Conservation (phyloP, 2,329 filamentous ascomycete genomes). For the Macrophomina tecta region DNA sequence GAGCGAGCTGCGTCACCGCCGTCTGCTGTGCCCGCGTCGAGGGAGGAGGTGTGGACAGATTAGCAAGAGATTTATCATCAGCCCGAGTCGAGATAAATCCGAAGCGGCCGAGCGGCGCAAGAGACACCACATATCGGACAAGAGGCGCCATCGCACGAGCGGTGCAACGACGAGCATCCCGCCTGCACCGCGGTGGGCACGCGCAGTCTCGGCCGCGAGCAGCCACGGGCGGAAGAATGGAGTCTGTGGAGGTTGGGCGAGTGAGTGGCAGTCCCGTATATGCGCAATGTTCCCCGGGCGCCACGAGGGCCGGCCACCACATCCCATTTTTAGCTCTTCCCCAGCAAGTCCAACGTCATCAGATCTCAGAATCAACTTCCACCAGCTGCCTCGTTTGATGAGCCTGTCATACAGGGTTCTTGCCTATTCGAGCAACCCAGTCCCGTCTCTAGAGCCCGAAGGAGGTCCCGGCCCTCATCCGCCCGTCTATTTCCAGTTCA, state of each 20-base stretch:
- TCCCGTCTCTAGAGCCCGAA: background rate
- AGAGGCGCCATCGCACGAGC: too few relatives aligned
- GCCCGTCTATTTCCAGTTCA: background rate
- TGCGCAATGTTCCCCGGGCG: background rate
- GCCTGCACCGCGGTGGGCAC: too few relatives aligned
- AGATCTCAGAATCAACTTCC: background rate
- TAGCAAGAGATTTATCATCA: background rate
- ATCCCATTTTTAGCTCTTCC: slow-evolving; percentile 11
- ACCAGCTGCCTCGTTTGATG: background rate
- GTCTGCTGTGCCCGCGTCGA: background rate
- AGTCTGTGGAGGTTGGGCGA: too few relatives aligned
- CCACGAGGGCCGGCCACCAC: slow-evolving; percentile 1
- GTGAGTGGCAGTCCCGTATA: too few relatives aligned
- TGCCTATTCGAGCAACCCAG: background rate
- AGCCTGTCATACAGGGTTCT: background rate
- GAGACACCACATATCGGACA: too few relatives aligned
- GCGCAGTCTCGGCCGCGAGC: too few relatives aligned
- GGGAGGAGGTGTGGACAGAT: background rate
- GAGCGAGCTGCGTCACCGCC: background rate
- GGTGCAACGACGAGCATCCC: too few relatives aligned
- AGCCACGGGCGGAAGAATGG: too few relatives aligned
- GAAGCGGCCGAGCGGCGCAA: too few relatives aligned
- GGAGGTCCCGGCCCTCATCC: background rate
- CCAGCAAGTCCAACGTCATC: slow-evolving; percentile 7
- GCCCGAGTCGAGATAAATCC: background rate